phyloP scores from a whole-genome alignment of 352 stramenopile species.

The Pythium graminicola region DNA sequence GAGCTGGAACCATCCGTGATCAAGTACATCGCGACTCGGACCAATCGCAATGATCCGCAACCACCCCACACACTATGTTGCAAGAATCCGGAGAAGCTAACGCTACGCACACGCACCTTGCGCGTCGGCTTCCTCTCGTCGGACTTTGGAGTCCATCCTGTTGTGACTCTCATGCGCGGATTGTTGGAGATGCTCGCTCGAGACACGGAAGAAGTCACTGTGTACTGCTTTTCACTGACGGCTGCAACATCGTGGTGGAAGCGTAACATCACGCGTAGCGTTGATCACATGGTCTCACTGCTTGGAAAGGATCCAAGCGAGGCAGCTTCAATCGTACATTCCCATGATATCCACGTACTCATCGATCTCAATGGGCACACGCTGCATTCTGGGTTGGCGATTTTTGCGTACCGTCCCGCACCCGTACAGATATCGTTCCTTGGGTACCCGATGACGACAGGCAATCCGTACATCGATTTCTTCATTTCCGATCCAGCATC shows the following conservation, averaged over 20 bases:
- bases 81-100: not conserved
- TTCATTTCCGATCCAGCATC: slow-evolving; percentile 57
- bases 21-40: slow-evolving; percentile 12
- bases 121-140: slow-evolving; percentile 72
- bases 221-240: slow-evolving; percentile 72
- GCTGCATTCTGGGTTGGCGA: slow-evolving; percentile 56
- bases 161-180: slow-evolving; percentile 60
- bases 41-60: not conserved
- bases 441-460: slow-evolving; percentile 73
- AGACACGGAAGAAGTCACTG: slow-evolving; percentile 26
- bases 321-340: slow-evolving; percentile 45
- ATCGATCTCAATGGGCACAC: slow-evolving; percentile 84
- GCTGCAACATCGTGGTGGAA: slow-evolving; percentile 67
- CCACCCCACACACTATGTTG: slow-evolving; percentile 5
- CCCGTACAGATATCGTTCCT: slow-evolving; percentile 70
- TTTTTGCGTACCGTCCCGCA: slow-evolving; percentile 55
- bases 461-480: slow-evolving; percentile 51
- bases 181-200: slow-evolving; percentile 43
- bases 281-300: slow-evolving; percentile 66
- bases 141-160: slow-evolving; percentile 78
- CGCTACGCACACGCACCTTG: slow-evolving; percentile 28
- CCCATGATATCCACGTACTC: slow-evolving; percentile 59
- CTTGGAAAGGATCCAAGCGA: slow-evolving; percentile 42
- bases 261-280: slow-evolving; percentile 60
- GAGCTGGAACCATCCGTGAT: slow-evolving; percentile 32